Percentiles rank a stretch among this genome's conserved stretches.
Evolutionary conservation across 768 basidiomycete species (phyloP).

Genomic region (Tremella mesenterica): DNA sequence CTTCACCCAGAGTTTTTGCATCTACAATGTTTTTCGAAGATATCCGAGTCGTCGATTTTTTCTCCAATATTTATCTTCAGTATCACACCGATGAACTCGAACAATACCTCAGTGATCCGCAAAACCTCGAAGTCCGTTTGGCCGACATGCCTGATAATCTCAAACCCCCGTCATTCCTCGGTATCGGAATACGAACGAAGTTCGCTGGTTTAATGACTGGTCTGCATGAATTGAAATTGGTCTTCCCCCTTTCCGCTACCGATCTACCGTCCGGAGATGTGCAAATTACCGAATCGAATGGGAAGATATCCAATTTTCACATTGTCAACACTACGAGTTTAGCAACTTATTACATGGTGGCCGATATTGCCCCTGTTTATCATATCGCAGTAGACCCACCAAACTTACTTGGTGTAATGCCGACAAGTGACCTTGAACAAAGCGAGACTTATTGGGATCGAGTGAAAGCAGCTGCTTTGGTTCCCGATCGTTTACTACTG

Average conservation of each 20-base stretch:
- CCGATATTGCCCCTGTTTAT: conserved; percentile 53
- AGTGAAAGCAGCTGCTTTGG: conserved; percentile 12
- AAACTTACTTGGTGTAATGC: conserved; percentile 53
- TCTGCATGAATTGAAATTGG: conserved; percentile 55
- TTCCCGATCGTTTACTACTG: neutral
- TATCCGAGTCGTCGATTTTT: conserved; percentile 59
- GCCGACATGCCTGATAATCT: conserved; percentile 53
- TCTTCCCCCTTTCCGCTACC: conserved; percentile 54
- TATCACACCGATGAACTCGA: conserved; percentile 55
- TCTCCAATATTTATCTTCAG: conserved; percentile 56
- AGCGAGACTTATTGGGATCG: conserved; percentile 15
- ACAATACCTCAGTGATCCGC: conserved; percentile 50
- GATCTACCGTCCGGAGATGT: conserved; percentile 44
- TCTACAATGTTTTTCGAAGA: conserved; percentile 58
- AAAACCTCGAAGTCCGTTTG: conserved; percentile 51
- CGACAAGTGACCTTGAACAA: conserved; percentile 44
- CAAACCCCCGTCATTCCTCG: conserved; percentile 52
- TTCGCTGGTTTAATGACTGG: conserved; percentile 58
- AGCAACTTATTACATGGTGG: conserved; percentile 61
- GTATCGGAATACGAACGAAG: conserved; percentile 55
- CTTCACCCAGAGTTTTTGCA: conserved; percentile 54
- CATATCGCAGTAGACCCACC: conserved; percentile 54
- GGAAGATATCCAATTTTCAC: conserved; percentile 46
- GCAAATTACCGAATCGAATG: conserved; percentile 43
- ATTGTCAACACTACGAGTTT: conserved; percentile 32